Conservation (phyloP, 495 filamentous ascomycete genomes). For the Bacidia rubella region DNA sequence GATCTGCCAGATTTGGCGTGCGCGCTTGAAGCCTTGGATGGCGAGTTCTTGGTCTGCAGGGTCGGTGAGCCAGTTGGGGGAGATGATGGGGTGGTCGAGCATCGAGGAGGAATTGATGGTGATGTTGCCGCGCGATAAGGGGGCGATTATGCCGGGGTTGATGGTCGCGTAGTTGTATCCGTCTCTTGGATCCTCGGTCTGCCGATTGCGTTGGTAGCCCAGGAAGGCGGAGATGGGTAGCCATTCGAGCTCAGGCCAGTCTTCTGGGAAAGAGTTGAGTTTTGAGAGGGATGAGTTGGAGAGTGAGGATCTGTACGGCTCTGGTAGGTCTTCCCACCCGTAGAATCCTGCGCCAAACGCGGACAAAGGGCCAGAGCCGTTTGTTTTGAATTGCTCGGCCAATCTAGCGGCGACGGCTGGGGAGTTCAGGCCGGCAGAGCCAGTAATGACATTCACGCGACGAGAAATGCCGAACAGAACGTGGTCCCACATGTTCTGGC, state of each 20-base stretch:
- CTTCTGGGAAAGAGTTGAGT: slow-evolving; percentile 24
- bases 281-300: slow-evolving; percentile 5
- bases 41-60: slow-evolving; percentile 29
- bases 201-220: slow-evolving; percentile 10
- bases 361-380: slow-evolving; percentile 15
- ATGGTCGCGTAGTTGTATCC: slow-evolving; percentile 29
- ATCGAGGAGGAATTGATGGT: slow-evolving; percentile 11
- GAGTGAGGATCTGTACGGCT: slow-evolving; percentile 14
- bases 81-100: slow-evolving; percentile 8
- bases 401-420: slow-evolving; percentile 1
- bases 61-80: slow-evolving; percentile 36
- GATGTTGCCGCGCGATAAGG: slow-evolving; percentile 25
- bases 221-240: slow-evolving; percentile 18
- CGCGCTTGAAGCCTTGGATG: slow-evolving; percentile 41
- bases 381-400: slow-evolving; percentile 10
- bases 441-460: slow-evolving; percentile 28
- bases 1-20: slow-evolving; percentile 17
- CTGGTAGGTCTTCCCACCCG: slow-evolving; percentile 27
- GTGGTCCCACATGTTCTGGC: slow-evolving; percentile 32
- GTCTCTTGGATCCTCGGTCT: slow-evolving; percentile 17
- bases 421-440: slow-evolving; percentile 9
- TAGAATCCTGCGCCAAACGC: slow-evolving; percentile 19
- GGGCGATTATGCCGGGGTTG: slow-evolving; percentile 24
- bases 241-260: slow-evolving; percentile 41
- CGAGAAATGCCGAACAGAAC: slow-evolving; percentile 22